A percentile compares a stretch with the other conserved stretches of the same genome.
phyloP scores from a whole-genome alignment of 805 yeast genomes.

The Kodamaea neixiangensis region DNA sequence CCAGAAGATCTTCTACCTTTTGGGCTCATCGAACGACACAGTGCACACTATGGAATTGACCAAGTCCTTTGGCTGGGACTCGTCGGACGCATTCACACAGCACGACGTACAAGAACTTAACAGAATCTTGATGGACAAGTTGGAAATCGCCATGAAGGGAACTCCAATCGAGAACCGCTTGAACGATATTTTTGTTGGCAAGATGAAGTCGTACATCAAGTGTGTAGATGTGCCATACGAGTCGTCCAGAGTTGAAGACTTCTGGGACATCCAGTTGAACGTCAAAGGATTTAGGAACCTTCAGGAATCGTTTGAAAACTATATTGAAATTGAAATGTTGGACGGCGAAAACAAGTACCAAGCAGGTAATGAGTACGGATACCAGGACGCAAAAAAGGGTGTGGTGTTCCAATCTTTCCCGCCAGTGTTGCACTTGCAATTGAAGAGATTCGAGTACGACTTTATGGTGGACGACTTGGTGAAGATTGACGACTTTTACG shows the following conservation, averaged over 20 bases:
- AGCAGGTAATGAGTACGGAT: slow-evolving; percentile 79
- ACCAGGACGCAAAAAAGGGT: slow-evolving; percentile 96
- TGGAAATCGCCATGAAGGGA: slow-evolving; percentile 89
- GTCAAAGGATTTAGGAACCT: slow-evolving; percentile 80
- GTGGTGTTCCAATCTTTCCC: slow-evolving; percentile 91
- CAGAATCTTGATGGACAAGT: slow-evolving; percentile 90
- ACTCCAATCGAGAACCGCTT: slow-evolving; percentile 60
- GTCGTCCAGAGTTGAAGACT: slow-evolving; percentile 88
- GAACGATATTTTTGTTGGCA: slow-evolving; percentile 88
- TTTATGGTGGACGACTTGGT: slow-evolving; percentile 84
- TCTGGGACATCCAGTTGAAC: slow-evolving; percentile 96
- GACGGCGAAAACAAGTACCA: slow-evolving; percentile 95
- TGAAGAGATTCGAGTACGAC: slow-evolving; percentile 93
- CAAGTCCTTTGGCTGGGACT: slow-evolving; percentile 95
- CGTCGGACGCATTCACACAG: slow-evolving; percentile 92
- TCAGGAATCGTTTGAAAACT: slow-evolving; percentile 76
- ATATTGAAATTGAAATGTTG: slow-evolving; percentile 83
- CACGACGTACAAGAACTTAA: slow-evolving; percentile 97
- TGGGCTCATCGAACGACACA: slow-evolving; percentile 72
- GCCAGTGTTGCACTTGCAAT: slow-evolving; percentile 87
- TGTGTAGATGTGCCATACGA: slow-evolving; percentile 94
- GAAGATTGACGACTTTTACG: slow-evolving; percentile 89
- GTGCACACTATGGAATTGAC: slow-evolving; percentile 87
- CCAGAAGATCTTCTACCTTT: slow-evolving; percentile 81
- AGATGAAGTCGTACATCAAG: slow-evolving; percentile 91